Evolutionary conservation across 257 asterid genomes (phyloP).

Genomic region (Primulina tabacum): DNA sequence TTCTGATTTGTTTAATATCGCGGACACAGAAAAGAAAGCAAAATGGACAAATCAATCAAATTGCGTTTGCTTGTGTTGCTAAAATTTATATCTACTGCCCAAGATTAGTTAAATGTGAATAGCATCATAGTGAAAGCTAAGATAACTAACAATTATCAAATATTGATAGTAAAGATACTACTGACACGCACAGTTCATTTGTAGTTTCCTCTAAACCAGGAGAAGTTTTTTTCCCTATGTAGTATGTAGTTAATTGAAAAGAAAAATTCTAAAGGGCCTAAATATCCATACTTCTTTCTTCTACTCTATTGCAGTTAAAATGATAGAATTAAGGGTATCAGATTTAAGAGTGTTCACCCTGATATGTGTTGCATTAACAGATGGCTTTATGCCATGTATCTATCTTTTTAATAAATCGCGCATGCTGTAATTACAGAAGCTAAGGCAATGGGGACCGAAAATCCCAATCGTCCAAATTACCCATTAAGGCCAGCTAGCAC

Average conservation of each 20-base stretch:
- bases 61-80: not conserved
- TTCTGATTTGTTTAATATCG: not conserved
- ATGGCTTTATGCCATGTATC: constrained; percentile 1
- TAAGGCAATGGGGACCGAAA: constrained; percentile 65
- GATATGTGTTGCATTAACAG: not conserved
- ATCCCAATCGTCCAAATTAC: constrained; percentile 52
- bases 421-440: constrained; percentile 35
- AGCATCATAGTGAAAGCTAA: not conserved
- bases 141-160: no score
- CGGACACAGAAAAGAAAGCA: not conserved
- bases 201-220: not conserved
- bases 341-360: constrained; percentile 4
- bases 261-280: not conserved
- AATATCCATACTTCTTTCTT: not conserved
- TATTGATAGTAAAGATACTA: not conserved
- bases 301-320: not conserved
- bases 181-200: not conserved
- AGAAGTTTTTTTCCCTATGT: not conserved
- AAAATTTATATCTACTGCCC: not conserved
- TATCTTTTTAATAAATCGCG: constrained; percentile 14
- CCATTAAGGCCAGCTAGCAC: constrained; percentile 51
- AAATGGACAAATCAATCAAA: not conserved
- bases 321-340: not conserved
- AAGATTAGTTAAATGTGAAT: not conserved
- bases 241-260: not conserved